Evolutionary conservation across 2,329 filamentous ascomycete genomes (phyloP), one percentile per base, ranked within the genome.

Genomic region (Aspergillus niger): DNA sequence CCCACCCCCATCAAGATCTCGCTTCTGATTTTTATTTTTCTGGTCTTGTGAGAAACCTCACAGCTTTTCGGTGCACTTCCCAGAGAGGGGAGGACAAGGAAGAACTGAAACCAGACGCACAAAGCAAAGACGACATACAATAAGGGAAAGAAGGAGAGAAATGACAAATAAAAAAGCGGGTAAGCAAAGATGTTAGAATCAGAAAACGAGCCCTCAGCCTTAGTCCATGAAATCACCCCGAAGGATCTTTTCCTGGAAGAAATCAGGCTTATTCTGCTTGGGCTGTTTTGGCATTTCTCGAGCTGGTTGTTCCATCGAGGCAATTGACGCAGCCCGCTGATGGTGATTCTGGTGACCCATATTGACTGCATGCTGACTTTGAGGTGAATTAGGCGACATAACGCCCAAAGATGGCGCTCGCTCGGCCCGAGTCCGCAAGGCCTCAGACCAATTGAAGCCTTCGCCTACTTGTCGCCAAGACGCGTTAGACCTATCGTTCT

Each of bases 191-290:
- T 26, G 22, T 20, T 24, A 13, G 13, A 22, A 38, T 24, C 51
- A 43, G 59, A 15, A 44, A 61, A 28, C 28, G 26, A 41, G 28
- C 22, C n/a, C 8, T 13, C 48, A 49, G 53, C 54, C 41, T 67
- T 83, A 97, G 73, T 97, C 93, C 92, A 98, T 97, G 72, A 99
- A 98, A 73, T 99, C 95, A 49, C 94, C 95, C 80, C 97, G 95
- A 67, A 99, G 84, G 70, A 99, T 98, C 67, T 96, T 88, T 83
- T 99, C 95, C 78, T 97, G 93, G 80, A 97, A 95, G 64, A 90
- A 90, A 80, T 99, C 95, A 30, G 94, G 93, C 82, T 94, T 96
- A 44, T 83, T 82, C 66, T 83, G 78, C 58, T 79, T 79, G 5
- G 79, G 79, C 65, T 82, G 77, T 60, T 77, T 77, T 17, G 77